Evolutionary conservation across 371 early-diverging fungal genomes (phyloP).

Genomic region (Mucor mucedo): DNA sequence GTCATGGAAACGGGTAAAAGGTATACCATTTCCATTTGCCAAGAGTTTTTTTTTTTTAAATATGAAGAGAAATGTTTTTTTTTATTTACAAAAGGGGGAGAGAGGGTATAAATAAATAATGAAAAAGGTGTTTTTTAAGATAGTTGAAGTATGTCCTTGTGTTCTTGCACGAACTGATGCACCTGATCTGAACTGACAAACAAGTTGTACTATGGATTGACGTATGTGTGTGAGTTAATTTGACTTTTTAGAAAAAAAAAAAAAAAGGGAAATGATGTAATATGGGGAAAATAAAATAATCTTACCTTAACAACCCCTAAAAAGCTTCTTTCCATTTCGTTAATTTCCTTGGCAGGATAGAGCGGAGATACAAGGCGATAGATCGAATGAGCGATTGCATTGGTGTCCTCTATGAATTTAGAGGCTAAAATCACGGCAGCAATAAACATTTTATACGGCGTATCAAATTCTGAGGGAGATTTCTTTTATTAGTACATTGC

Average conservation of each 20-base stretch:
- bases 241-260: no score
- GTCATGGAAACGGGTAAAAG: neutral
- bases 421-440: constrained; percentile 73
- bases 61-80: no score
- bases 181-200: constrained; percentile 26
- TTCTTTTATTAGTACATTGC: neutral
- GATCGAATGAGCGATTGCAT: constrained; percentile 36
- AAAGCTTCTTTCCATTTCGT: constrained; percentile 56
- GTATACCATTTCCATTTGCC: no score
- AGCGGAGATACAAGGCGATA: constrained; percentile 43
- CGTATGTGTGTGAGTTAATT: no score
- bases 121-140: no score
- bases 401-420: constrained; percentile 68
- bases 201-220: constrained; percentile 23
- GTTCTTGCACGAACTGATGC: constrained; percentile 18
- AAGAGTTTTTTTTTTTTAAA: no score
- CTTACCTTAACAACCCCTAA: constrained; percentile 26
- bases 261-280: neutral
- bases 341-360: constrained; percentile 62
- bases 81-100: no score
- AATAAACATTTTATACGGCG: constrained; percentile 77
- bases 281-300: neutral
- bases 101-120: no score
- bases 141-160: constrained; percentile 15
- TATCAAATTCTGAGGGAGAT: constrained; percentile 59